phyloP scores from a whole-genome alignment of 371 early-diverging fungal species.

The Capniomyces stellatus region DNA sequence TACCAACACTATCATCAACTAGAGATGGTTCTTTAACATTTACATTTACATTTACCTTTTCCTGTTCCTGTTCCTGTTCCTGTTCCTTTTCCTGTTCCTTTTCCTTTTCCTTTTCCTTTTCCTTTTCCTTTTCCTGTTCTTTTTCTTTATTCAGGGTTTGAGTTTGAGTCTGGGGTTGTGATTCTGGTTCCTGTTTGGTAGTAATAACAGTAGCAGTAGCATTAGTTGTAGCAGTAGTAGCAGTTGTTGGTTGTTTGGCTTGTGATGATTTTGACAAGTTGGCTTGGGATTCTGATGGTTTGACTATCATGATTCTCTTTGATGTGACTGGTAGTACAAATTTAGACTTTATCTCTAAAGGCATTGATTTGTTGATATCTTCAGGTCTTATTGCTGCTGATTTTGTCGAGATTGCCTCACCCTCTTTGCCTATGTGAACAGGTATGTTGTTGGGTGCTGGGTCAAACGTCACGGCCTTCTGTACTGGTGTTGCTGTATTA shows the following conservation, averaged over 20 bases:
- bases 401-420: background rate
- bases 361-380: background rate
- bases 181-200: background rate
- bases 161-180: background rate
- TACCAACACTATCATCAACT: conserved; percentile 1
- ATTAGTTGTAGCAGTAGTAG: too few relatives aligned
- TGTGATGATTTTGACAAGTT: too few relatives aligned
- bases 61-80: background rate
- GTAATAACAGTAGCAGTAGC: conserved; percentile 14
- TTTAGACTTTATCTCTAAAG: conserved; percentile 7
- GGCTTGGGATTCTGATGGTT: too few relatives aligned
- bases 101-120: background rate
- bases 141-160: conserved; percentile 15
- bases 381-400: background rate
- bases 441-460: background rate
- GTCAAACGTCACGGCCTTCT: background rate
- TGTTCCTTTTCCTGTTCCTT: background rate
- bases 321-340: conserved; percentile 22
- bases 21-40: background rate
- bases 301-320: conserved; percentile 40
- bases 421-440: conserved; percentile 16
- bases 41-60: background rate
- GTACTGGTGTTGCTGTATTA: conserved; percentile 15
- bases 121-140: conserved; percentile 9
- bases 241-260: too few relatives aligned